phyloP scores from a whole-genome alignment of 352 stramenopile species.

The Peronosclerospora sorghi region DNA sequence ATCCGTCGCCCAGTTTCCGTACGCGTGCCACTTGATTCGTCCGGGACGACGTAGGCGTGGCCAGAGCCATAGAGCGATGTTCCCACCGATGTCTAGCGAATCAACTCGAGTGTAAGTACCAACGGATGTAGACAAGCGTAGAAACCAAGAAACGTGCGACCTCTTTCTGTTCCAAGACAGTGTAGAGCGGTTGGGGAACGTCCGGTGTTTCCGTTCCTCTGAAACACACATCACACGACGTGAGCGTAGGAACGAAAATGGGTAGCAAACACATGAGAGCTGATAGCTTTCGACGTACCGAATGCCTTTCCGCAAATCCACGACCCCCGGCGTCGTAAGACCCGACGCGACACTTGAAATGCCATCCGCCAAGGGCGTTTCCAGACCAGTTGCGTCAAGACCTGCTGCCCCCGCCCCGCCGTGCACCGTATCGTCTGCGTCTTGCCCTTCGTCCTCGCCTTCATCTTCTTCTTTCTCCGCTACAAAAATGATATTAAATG shows the following conservation, averaged over 20 bases:
- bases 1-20: slow-evolving; percentile 46
- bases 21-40: slow-evolving; percentile 23
- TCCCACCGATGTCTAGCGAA: slow-evolving; percentile 45
- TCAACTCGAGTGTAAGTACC: background rate
- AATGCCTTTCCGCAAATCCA: slow-evolving; percentile 73
- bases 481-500: slow-evolving; percentile 1
- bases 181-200: slow-evolving; percentile 60
- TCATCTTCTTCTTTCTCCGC: slow-evolving; percentile 31
- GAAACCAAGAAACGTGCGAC: too few species aligned
- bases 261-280: too few species aligned
- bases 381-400: slow-evolving; percentile 44
- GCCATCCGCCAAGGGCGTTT: slow-evolving; percentile 47
- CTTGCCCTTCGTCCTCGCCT: slow-evolving; percentile 40
- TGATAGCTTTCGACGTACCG: slow-evolving; percentile 17
- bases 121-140: too few species aligned
- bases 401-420: slow-evolving; percentile 15
- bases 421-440: slow-evolving; percentile 22
- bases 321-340: slow-evolving; percentile 52
- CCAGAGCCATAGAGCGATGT: slow-evolving; percentile 66
- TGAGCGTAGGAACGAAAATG: too few species aligned
- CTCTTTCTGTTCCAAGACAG: slow-evolving; percentile 66
- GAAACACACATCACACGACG: too few species aligned
- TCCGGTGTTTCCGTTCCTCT: slow-evolving; percentile 55
- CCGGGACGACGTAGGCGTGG: slow-evolving; percentile 60
- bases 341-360: slow-evolving; percentile 61